Evolutionary conservation across 495 filamentous ascomycete genomes (phyloP).

Genomic region (Lophiotrema nucula): DNA sequence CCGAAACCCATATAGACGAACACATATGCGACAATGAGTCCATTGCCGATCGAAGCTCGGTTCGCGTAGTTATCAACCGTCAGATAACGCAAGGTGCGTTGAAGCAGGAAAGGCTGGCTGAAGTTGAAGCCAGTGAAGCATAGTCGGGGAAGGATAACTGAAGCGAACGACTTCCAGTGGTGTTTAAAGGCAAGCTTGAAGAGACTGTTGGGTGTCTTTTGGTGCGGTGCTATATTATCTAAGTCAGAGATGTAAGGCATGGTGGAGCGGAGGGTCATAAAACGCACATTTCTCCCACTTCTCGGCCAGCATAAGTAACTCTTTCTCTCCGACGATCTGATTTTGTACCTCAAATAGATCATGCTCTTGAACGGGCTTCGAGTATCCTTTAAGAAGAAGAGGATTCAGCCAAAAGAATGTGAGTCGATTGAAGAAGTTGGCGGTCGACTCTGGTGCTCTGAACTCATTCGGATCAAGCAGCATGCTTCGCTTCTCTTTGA

Average conservation of each 20-base stretch:
- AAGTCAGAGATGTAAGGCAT: background rate
- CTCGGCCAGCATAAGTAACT: constrained; percentile 7
- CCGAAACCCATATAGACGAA: constrained; percentile 19
- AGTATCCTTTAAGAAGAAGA: constrained; percentile 9
- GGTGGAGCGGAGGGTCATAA: background rate
- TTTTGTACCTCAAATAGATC: constrained; percentile 13
- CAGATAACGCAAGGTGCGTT: constrained; percentile 10
- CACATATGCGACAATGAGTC: constrained; percentile 25
- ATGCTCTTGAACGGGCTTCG: constrained; percentile 15
- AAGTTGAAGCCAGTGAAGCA: constrained; percentile 17
- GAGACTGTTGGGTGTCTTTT: constrained; percentile 2
- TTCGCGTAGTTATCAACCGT: constrained; percentile 5
- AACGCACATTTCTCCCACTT: constrained; percentile 19
- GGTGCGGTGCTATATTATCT: background rate
- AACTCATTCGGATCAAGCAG: constrained; percentile 1
- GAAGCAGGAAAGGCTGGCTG: constrained; percentile 18
- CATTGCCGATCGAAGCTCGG: constrained; percentile 13
- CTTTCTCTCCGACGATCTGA: constrained; percentile 15
- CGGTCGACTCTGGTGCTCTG: constrained; percentile 10
- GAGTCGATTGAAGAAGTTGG: constrained; percentile 15
- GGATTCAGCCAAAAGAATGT: constrained; percentile 20
- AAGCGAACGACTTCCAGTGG: constrained; percentile 12
- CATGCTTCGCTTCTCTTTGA: constrained; percentile 7
- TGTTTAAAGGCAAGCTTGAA: constrained; percentile 13
- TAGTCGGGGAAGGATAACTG: constrained; percentile 12